phyloP scores from a whole-genome alignment of 306 rosid genomes.

The Vigna mungo region DNA sequence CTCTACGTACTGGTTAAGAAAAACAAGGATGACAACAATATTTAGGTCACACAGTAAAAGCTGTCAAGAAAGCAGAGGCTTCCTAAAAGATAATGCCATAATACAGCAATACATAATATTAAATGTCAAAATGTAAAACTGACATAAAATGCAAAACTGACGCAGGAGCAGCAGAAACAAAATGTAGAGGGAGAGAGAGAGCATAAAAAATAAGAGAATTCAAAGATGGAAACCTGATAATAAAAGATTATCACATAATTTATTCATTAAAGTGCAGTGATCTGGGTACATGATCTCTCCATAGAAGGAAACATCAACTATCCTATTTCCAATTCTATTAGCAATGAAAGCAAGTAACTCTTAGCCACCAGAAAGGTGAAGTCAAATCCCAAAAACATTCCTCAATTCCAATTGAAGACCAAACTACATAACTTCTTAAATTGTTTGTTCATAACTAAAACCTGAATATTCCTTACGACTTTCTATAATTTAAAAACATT shows the following conservation, averaged over 20 bases:
- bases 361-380: neutral
- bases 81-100: constrained; percentile 24
- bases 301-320: constrained; percentile 24
- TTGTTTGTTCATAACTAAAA: too few species aligned
- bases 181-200: neutral
- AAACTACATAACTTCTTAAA: too few species aligned
- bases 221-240: neutral
- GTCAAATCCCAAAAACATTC: constrained; percentile 27
- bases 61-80: constrained; percentile 33
- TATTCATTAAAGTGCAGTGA: constrained; percentile 19
- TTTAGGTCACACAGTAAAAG: constrained; percentile 16
- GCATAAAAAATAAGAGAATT: neutral
- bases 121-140: constrained; percentile 38
- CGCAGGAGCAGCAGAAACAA: constrained; percentile 13
- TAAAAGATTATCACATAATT: constrained; percentile 14
- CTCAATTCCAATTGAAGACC: neutral
- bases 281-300: constrained; percentile 32
- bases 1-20: constrained; percentile 74
- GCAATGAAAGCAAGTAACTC: constrained; percentile 24
- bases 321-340: constrained; percentile 25
- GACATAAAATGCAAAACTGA: constrained; percentile 35
- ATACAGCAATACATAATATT: constrained; percentile 12
- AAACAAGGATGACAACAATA: constrained; percentile 38
- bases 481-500: constrained; percentile 23
- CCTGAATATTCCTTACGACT: neutral